Percentiles rank a stretch among this genome's conserved stretches.
phyloP scores from a whole-genome alignment of 345 rosid species.

The Isatis tinctoria region DNA sequence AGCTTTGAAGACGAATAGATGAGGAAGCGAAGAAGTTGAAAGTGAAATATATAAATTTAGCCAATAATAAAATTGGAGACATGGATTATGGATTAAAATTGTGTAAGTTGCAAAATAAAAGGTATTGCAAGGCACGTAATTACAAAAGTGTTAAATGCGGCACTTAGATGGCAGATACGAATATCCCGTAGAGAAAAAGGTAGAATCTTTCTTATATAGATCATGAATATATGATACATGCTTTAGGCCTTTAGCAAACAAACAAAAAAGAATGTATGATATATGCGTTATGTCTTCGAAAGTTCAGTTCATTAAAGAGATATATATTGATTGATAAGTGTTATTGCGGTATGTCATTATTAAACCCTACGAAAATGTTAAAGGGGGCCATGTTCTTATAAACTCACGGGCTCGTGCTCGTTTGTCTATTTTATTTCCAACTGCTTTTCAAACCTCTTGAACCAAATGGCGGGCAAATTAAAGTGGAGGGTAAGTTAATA shows the following conservation, averaged over 20 bases:
- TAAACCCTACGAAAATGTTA: slow-evolving; percentile 12
- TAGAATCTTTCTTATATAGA: not conserved
- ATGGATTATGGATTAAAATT: not conserved
- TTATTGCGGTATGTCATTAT: slow-evolving; percentile 24
- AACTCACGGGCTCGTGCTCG: slow-evolving; percentile 23
- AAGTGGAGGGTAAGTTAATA: slow-evolving; percentile 24
- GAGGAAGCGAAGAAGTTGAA: too few relatives aligned
- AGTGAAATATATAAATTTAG: not conserved
- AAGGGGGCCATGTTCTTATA: slow-evolving; percentile 21
- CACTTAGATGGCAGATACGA: not conserved
- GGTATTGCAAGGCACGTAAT: not conserved
- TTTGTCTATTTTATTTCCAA: slow-evolving; percentile 5
- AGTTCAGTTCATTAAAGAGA: not conserved
- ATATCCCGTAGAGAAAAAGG: not conserved
- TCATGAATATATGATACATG: not conserved
- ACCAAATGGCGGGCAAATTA: slow-evolving; percentile 21
- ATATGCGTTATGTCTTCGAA: too few relatives aligned
- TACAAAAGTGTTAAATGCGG: not conserved
- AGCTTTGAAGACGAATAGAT: too few relatives aligned
- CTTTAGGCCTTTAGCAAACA: too few relatives aligned
- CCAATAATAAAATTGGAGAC: not conserved
- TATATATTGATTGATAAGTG: slow-evolving; percentile 9
- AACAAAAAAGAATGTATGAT: too few relatives aligned
- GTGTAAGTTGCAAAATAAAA: not conserved
- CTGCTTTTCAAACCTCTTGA: slow-evolving; percentile 18